Base-by-base conservation (phyloP, 345 rosid genomes). In the Camelina laxa region DNA sequence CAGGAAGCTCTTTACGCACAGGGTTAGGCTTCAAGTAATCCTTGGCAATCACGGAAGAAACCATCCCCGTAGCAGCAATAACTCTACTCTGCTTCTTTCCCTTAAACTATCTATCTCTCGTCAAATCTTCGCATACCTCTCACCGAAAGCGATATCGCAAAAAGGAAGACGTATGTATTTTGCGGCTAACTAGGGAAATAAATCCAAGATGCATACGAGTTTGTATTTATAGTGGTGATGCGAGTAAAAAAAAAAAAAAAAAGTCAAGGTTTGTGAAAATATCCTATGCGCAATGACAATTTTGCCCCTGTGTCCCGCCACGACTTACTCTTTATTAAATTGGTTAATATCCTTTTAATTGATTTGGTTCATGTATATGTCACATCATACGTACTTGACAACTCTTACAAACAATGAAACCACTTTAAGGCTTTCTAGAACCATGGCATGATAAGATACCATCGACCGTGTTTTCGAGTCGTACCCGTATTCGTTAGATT, bases 21-120 rank as follows among this genome's bases (percentile, higher is more conserved):
- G 79, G 80, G 17, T 81, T 82, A 1, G 82, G 79, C 69, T 78
- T 91, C 58, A 86, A 67, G 51, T 94, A 94, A 6, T 87, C 98
- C 80, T 90, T 94, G 24, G 91, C 93, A 47, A 91, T 60, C 76
- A 94, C 78, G 6, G 92, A 83, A n/a, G 97, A 88, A 48, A 91
- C 93, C 73, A 87, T 94, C 56, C 97, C 96, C 30, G 95, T 84
- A 0, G 81, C 81, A 1, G 96, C 98, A 69, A 89, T 80, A 70
- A 75, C 84, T 62, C 78, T 86, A 83, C 81, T 91, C 83, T 79
- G 81, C 85, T 85, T 89, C 41, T 33, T 81, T 60, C 84, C 53
- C 19, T 74, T 79, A 33, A 77, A 74, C 49, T 79, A 80, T 53
- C 62, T 80, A 38, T 80, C 69, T 1, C 64, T 63, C 38, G 24